phyloP scores from a whole-genome alignment of 495 filamentous ascomycete species.

The Durotheca rogersii region DNA sequence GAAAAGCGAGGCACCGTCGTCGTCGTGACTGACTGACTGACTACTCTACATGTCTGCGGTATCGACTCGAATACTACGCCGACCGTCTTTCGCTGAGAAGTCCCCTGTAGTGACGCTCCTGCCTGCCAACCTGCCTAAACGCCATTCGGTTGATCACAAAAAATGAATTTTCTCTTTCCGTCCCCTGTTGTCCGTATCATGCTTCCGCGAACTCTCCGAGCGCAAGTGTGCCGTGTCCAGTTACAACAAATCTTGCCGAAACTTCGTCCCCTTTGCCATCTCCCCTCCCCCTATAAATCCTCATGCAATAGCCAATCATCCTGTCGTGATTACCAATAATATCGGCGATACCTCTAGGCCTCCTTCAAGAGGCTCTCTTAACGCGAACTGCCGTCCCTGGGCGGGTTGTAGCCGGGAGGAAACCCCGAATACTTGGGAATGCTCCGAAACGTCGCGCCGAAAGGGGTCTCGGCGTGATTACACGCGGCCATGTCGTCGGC shows the following conservation, averaged over 20 bases:
- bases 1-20: no score
- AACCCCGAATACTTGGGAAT: slow-evolving; percentile 20
- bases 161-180: neutral
- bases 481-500: slow-evolving; percentile 33
- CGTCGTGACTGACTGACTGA: no score
- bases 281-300: neutral
- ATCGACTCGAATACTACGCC: no score
- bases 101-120: no score
- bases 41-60: no score
- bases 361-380: no score
- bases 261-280: no score
- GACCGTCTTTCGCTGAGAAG: no score
- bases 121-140: no score
- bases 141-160: no score
- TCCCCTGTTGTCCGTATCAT: neutral
- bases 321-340: no score
- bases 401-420: neutral
- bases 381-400: neutral
- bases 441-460: slow-evolving; percentile 42
- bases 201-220: neutral
- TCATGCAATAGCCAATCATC: neutral
- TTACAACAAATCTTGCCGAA: neutral
- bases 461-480: slow-evolving; percentile 39
- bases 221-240: neutral
- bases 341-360: no score